Evolutionary conservation across 2,329 filamentous ascomycete species (phyloP).

Genomic region (Zymoseptoria passerinii): DNA sequence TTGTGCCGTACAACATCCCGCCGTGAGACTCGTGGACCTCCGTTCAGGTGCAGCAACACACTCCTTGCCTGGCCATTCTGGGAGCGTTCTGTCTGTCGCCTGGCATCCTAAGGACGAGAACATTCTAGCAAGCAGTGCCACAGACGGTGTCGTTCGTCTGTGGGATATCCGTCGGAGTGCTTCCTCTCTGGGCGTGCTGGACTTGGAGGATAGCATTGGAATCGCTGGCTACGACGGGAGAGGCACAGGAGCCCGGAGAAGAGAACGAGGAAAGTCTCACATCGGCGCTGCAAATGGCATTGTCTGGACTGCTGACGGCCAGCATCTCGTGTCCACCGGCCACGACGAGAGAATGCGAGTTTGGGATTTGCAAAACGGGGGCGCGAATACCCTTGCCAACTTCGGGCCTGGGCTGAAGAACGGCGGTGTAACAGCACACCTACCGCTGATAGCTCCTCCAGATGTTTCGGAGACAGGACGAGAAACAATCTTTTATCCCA

Average conservation of each 20-base stretch:
- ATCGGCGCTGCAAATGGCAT: conserved; percentile 75
- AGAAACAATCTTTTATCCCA: conserved; percentile 72
- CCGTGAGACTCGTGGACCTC: conserved; percentile 77
- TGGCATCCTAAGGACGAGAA: conserved; percentile 81
- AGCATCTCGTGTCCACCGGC: conserved; percentile 68
- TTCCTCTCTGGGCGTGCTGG: conserved; percentile 65
- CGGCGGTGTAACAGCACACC: conserved; percentile 34
- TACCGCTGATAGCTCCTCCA: conserved; percentile 50
- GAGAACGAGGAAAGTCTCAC: conserved; percentile 52
- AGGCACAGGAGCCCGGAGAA: conserved; percentile 37
- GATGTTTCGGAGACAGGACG: conserved; percentile 48
- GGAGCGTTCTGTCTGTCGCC: conserved; percentile 51
- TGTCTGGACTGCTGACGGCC: conserved; percentile 73
- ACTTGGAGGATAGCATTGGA: conserved; percentile 75
- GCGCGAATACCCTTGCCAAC: conserved; percentile 78
- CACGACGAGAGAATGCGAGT: conserved; percentile 79
- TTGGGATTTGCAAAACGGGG: conserved; percentile 66
- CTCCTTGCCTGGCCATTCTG: conserved; percentile 42
- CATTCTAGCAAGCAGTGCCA: conserved; percentile 73
- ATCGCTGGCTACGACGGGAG: conserved; percentile 43
- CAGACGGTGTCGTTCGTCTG: conserved; percentile 72
- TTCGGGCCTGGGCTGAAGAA: conserved; percentile 81
- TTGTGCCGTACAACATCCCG: conserved; percentile 77
- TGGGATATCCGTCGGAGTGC: conserved; percentile 82
- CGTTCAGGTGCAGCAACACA: conserved; percentile 64